Evolutionary conservation across 345 rosid genomes (phyloP).

Genomic region (Firmiana major): DNA sequence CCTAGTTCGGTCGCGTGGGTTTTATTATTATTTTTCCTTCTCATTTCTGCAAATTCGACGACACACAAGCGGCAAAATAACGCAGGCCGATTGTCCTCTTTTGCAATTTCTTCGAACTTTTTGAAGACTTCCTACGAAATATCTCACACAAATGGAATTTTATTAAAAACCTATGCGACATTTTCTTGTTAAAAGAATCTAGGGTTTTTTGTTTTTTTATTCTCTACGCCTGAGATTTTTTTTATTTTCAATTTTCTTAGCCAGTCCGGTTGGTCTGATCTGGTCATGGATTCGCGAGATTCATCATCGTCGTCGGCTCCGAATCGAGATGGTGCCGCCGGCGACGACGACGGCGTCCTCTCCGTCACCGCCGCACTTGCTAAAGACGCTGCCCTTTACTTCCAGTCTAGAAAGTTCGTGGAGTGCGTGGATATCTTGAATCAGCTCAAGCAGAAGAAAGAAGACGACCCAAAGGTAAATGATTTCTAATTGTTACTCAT

Average conservation of each 20-base stretch:
- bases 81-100: neutral
- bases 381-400: slow-evolving; percentile 65
- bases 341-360: slow-evolving; percentile 41
- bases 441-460: slow-evolving; percentile 64
- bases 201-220: slow-evolving; percentile 15
- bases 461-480: slow-evolving; percentile 76
- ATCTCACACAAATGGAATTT: neutral
- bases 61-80: neutral
- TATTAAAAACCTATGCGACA: neutral
- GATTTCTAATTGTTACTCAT: neutral
- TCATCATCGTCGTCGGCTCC: slow-evolving; percentile 29
- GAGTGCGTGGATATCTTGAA: slow-evolving; percentile 68
- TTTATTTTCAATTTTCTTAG: neutral
- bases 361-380: slow-evolving; percentile 57
- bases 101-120: neutral
- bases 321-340: slow-evolving; percentile 23
- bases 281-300: slow-evolving; percentile 57
- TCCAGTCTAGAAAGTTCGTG: slow-evolving; percentile 62
- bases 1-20: slow-evolving; percentile 17
- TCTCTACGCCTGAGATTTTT: neutral
- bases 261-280: slow-evolving; percentile 27
- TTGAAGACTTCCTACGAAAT: neutral
- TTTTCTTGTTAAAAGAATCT: slow-evolving; percentile 7
- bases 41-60: slow-evolving; percentile 21
- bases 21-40: neutral